A percentile compares a stretch with the other conserved stretches of the same genome.
Evolutionary conservation across 2,329 filamentous ascomycete species (phyloP).

Genomic region (Diaporthe sp.): DNA sequence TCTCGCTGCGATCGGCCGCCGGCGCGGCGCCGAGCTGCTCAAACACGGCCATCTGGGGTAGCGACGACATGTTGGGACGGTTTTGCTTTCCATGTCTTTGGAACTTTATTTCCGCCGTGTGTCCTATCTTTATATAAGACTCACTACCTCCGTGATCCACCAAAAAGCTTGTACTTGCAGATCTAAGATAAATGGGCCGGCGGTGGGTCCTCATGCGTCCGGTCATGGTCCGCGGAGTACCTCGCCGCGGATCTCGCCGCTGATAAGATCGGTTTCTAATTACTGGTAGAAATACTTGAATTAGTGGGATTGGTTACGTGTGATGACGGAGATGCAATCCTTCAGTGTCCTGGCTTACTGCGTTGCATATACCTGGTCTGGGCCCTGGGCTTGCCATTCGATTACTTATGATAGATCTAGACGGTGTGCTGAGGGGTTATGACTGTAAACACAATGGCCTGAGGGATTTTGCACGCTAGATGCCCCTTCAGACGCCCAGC

Average conservation of each 20-base stretch:
- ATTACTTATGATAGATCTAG: no score
- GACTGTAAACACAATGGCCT: no score
- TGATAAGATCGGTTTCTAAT: constrained; percentile 5
- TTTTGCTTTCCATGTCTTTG: not conserved
- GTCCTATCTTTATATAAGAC: not conserved
- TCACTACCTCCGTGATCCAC: not conserved
- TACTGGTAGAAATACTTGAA: not conserved
- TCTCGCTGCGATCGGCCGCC: not conserved
- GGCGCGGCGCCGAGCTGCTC: not conserved
- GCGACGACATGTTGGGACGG: not conserved
- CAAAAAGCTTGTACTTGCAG: constrained; percentile 19
- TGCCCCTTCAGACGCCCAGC: not conserved
- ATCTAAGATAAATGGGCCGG: not conserved
- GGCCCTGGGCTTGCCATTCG: not conserved
- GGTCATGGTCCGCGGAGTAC: constrained; percentile 2
- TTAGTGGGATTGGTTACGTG: not conserved
- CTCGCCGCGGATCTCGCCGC: not conserved
- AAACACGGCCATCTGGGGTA: not conserved
- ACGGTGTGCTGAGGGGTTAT: no score
- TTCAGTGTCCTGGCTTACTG: no score
- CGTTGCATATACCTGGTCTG: not conserved
- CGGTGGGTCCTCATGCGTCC: constrained; percentile 15
- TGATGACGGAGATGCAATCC: not conserved
- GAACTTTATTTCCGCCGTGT: not conserved
- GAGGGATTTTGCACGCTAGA: not conserved